Evolutionary conservation across 192 early-diverging fungal genomes (phyloP), one percentile per base, ranked within the genome.

Genomic region (Backusella luteola): DNA sequence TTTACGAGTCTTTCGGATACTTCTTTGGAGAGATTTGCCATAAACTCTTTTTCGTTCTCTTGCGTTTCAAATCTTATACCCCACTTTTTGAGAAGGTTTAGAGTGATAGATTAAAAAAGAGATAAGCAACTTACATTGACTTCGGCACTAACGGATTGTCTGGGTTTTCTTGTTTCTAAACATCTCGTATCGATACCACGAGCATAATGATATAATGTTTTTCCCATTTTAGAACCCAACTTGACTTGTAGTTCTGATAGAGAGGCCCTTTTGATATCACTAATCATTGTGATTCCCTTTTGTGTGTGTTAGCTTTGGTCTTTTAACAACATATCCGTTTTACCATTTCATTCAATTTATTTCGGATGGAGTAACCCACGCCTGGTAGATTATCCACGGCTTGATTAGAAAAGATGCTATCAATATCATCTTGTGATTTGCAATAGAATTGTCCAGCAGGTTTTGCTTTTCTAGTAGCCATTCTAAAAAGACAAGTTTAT

Each of bases 71-170:
- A 94, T 8, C 96, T 88, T 0, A 98, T 88, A 7, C 94, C 96
- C 95, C 96, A 96, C 78, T 83, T 35, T 14, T 56, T 17, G 7
- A 39, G 7, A 39, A 14, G 15, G 0, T 12, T 44, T 44, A 44
- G 42, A 44, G 29, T 29, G 1, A 44, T 12, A 44, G 42, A 44
- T 12, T 4, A 4, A 44, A 44, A 44, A 4, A 44, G 17, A 75
- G 0, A 56, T 23, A 72, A n/a, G 6, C 35, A n/a, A 74, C 67
- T 71, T 75, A 75, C 76, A 66, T 91, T 91, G 19, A 96, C 89
- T 73, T 96, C 94, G 2, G 91, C 93, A 42, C 94, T 94, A 32
- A 97, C 91, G 53, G 88, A 90, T 79, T 94, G 92, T 6, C 95
- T 87, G 5, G 84, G 70, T 63, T 87, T 84, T 74, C 93, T 88